Evolutionary conservation across 73 alveolate species (phyloP).

Genomic region (Paramecium tetraurelia): DNA sequence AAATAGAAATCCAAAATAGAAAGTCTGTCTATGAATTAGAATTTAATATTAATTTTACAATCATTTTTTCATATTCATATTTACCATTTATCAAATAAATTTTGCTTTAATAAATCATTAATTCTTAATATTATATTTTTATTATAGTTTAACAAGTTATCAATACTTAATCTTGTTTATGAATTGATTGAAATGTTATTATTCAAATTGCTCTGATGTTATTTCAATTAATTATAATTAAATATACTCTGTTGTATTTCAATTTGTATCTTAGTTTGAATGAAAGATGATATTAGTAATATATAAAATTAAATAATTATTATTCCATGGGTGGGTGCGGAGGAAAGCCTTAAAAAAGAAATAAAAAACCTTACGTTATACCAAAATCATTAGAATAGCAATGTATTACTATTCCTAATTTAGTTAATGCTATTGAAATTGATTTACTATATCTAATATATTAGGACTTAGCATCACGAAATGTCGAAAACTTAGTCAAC

Average conservation of each 20-base stretch:
- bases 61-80: background rate
- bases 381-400: background rate
- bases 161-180: background rate
- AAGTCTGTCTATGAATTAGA: background rate
- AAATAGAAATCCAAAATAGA: background rate
- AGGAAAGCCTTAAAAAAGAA: background rate
- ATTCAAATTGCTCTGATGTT: background rate
- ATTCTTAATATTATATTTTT: too few species aligned
- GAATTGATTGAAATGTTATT: background rate
- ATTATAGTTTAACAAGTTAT: background rate
- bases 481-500: background rate
- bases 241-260: background rate
- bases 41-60: background rate
- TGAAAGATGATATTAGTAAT: background rate
- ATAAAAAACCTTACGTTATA: background rate
- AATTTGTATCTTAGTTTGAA: background rate
- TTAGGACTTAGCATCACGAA: background rate
- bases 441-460: constrained; percentile 20
- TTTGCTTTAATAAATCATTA: too few species aligned
- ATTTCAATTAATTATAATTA: background rate
- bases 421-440: constrained; percentile 5
- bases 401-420: background rate
- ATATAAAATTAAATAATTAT: background rate
- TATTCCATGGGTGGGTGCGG: constrained; percentile 35
- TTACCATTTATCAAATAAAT: too few species aligned